These are phyloP conservation scores for Falciphora oryzae DNA, from an alignment of 2,329 filamentous ascomycete genomes.

Conservation along the genomic window DNA sequence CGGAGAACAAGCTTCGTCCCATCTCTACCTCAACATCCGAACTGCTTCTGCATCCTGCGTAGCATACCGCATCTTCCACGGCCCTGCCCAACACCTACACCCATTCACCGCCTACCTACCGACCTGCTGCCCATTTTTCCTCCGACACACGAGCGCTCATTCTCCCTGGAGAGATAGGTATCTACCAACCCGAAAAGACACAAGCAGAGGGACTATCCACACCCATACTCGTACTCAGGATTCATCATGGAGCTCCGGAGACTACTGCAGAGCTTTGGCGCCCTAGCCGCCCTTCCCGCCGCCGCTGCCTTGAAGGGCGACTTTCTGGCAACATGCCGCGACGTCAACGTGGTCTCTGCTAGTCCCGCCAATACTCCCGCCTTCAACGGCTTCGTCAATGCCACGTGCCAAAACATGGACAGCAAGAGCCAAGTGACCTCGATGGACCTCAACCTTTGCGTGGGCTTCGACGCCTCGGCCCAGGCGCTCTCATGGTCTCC, in stretches of 20 bases:
- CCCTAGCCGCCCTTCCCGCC: not conserved
- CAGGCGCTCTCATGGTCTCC: slow-evolving; percentile 14
- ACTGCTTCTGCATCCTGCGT: not conserved
- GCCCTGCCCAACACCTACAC: not conserved
- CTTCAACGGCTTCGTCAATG: slow-evolving; percentile 11
- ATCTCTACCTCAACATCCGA: not conserved
- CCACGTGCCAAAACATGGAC: slow-evolving; percentile 5
- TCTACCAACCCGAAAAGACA: too few species aligned
- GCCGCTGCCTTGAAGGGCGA: not conserved
- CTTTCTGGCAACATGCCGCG: not conserved
- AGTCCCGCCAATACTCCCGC: not conserved
- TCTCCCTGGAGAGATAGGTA: too few species aligned
- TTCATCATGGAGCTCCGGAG: not conserved
- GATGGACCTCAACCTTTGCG: slow-evolving; percentile 18
- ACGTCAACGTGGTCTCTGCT: not conserved
- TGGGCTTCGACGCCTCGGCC: slow-evolving; percentile 15
- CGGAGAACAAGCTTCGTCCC: not conserved
- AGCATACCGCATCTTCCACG: not conserved
- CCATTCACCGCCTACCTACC: too few species aligned
- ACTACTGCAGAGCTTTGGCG: not conserved
- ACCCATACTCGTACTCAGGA: not conserved
- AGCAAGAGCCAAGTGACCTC: slow-evolving; percentile 10
- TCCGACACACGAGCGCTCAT: too few species aligned
- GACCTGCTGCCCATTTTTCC: too few species aligned
- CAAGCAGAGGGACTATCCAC: too few species aligned